phyloP scores from a whole-genome alignment of 345 rosid species.

The Clausena lansium region DNA sequence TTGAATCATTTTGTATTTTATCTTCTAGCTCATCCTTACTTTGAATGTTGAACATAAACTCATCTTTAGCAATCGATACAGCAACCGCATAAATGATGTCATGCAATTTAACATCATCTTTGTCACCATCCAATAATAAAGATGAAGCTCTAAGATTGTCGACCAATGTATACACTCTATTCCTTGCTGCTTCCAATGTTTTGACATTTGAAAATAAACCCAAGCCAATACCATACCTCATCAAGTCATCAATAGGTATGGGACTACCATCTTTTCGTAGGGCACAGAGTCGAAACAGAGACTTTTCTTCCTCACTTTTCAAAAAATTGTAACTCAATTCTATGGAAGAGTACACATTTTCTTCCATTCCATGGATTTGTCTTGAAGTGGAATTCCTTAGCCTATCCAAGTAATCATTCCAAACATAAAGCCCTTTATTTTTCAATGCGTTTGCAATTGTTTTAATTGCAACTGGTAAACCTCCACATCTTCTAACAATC shows the following conservation, averaged over 20 bases:
- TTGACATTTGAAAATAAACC: not conserved
- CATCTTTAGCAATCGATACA: not conserved
- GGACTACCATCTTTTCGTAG: not conserved
- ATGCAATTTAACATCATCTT: no score
- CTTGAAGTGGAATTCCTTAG: not conserved
- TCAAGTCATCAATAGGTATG: not conserved
- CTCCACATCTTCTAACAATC: slow-evolving; percentile 1
- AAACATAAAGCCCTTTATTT: not conserved
- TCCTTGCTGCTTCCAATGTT: not conserved
- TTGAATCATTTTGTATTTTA: not conserved
- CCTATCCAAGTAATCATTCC: slow-evolving; percentile 6
- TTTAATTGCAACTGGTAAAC: slow-evolving; percentile 18
- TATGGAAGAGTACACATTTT: not conserved
- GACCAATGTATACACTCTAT: not conserved
- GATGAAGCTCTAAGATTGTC: no score
- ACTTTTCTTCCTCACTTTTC: not conserved
- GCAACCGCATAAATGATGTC: no score
- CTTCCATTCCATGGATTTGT: not conserved
- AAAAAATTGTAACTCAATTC: not conserved
- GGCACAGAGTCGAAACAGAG: not conserved
- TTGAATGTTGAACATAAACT: not conserved
- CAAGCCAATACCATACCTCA: not conserved
- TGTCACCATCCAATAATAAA: no score
- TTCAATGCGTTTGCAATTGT: slow-evolving; percentile 15
- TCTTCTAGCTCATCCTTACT: not conserved